Evolutionary conservation across 2,329 filamentous ascomycete genomes (phyloP).

Genomic region (Apiospora rasikravindrae): DNA sequence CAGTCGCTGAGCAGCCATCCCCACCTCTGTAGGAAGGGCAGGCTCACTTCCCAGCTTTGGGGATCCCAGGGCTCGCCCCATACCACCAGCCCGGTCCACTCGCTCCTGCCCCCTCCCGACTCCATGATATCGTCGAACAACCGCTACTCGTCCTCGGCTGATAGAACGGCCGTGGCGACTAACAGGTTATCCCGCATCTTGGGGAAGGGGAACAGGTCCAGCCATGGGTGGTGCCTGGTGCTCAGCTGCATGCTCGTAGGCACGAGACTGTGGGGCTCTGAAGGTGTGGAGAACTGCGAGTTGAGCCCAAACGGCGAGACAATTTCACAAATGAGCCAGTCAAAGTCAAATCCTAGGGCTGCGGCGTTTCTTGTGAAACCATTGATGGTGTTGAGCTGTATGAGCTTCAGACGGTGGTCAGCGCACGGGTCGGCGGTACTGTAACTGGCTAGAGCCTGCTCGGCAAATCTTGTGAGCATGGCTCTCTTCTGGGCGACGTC

Average conservation of each 20-base stretch:
- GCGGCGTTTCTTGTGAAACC: conserved; percentile 21
- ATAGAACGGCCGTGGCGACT: not conserved
- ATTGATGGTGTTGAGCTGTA: conserved; percentile 23
- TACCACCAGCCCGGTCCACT: conserved; percentile 22
- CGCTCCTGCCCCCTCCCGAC: not conserved
- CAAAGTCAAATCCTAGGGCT: conserved; percentile 14
- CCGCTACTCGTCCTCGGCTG: conserved; percentile 21
- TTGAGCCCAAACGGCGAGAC: not conserved
- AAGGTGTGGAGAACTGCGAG: not conserved
- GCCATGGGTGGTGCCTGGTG: conserved; percentile 22
- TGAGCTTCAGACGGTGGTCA: conserved; percentile 20
- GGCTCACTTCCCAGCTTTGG: conserved; percentile 53
- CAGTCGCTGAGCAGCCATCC: conserved; percentile 44
- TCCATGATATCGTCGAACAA: conserved; percentile 23
- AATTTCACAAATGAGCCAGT: conserved; percentile 20
- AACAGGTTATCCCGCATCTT: conserved; percentile 24
- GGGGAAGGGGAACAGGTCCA: conserved; percentile 24
- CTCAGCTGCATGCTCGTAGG: conserved; percentile 21
- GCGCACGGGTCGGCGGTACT: conserved; percentile 4
- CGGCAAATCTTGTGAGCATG: conserved; percentile 10
- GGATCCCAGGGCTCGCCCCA: conserved; percentile 35
- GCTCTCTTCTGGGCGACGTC: conserved; percentile 10
- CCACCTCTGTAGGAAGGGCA: conserved; percentile 53
- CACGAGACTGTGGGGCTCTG: conserved; percentile 5
- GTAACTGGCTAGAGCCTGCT: conserved; percentile 22